These are phyloP conservation scores for Selenicereus undatus DNA, from an alignment of 148 eudicot genomes.

Conservation along the genomic window DNA sequence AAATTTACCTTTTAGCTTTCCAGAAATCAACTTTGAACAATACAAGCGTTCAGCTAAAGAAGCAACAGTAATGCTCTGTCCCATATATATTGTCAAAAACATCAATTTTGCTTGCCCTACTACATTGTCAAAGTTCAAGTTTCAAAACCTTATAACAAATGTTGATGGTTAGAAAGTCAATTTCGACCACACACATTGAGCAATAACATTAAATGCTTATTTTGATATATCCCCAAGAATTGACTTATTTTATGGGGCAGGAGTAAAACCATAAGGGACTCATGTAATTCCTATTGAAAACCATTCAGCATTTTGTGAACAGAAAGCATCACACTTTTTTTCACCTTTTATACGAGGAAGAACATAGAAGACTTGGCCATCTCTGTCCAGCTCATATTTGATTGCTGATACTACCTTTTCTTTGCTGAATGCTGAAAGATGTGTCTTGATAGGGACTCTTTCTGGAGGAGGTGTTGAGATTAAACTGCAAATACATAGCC, in stretches of 20 bases:
- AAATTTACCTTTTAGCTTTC: too few species aligned
- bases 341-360: conserved; percentile 96
- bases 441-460: conserved; percentile 95
- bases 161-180: too few species aligned
- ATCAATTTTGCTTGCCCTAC: too few species aligned
- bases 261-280: background rate
- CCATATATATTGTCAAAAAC: too few species aligned
- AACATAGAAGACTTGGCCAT: conserved; percentile 96
- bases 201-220: too few species aligned
- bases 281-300: background rate
- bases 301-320: conserved; percentile 3
- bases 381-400: conserved; percentile 86
- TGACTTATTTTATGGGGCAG: too few species aligned
- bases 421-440: conserved; percentile 69
- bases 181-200: too few species aligned
- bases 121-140: too few species aligned
- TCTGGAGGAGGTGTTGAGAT: conserved; percentile 98
- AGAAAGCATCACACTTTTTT: background rate
- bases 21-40: background rate
- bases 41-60: background rate
- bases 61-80: background rate
- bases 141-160: too few species aligned
- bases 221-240: too few species aligned
- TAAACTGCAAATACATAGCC: conserved; percentile 45
- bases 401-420: conserved; percentile 84